Base-by-base conservation (phyloP, 2,329 filamentous ascomycete species). In the Sclerotinia trifoliorum region DNA sequence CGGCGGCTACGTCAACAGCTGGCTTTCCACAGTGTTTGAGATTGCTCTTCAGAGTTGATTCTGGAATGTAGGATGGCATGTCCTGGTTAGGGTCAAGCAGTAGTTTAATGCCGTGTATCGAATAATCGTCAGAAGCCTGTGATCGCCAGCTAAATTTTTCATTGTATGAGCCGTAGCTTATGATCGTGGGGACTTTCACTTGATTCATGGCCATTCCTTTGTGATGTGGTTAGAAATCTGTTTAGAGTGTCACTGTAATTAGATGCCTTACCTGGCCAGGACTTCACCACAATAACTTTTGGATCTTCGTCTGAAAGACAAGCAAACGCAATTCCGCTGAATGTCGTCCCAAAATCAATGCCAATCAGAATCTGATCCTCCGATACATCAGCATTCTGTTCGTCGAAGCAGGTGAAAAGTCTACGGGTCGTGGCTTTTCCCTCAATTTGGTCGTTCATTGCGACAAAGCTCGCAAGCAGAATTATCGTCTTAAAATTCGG, bases 1-100 rank as follows among this genome's bases (percentile, higher is more conserved):
- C 69, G 4, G 71, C 7, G 85, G 78, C 39, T 80, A 82, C 11
- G 78, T 80, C 17, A 84, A 79, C 71, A 82, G 87, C 70, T 83
- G 83, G 13, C 81, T 81, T 49, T 81, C 81, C 29, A 81, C 79
- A 63, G 77, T 75, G 62, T 81, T 79, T 35, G 15, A 79, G 75
- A 7, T 78, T 75, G 5, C 79, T 75, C 11, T 69, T 66, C 2
- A 61, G 55, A 15, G 26, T 69, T 1, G 60, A 71, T 51, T 64
- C 21, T 4, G 71, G 65, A 15, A 73, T 46, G 26, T 72, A 74
- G 1, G 56, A 5, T 3, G 72, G 72, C 5, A 65, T 32, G 0
- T 29, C 69, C 60, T 76, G 75, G 24, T 69, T 62, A 1, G 74
- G 73, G 35, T 77, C 75, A 1, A 77, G 70, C 2, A 76, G 69